Evolutionary conservation across 805 yeast species (phyloP), one percentile per base, ranked within the genome.

Genomic region (Saccharomycopsis fodiens): DNA sequence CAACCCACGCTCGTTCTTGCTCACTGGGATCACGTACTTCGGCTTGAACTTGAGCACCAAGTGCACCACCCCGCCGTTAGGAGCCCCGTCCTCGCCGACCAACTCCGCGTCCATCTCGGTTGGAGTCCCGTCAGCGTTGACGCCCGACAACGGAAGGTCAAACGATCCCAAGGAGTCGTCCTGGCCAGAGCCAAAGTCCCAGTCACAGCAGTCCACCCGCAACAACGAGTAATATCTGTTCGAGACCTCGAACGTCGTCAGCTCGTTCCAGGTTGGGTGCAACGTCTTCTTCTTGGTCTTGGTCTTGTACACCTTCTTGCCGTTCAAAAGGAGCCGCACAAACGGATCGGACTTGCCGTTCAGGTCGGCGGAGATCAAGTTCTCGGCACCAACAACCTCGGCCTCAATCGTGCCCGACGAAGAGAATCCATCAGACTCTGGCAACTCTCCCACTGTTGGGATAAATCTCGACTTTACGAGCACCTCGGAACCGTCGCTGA

Each of bases 291-390:
- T 93, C 50, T 76, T 69, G 23, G 81, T 81, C 64, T 85, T 82
- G 31, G 96, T 76, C 68, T 86, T 87, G 29, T 65, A 60, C 25
- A 76, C 76, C 44, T 72, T 72, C 13, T 68, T 69, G 35, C 81
- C 81, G 63, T 89, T 79, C 56, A 86, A 59, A 57, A 71, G 79
- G 52, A 87, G 72, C 56, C 79, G 75, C 49, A 79, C 72, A 61
- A 79, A 91, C 45, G 99, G 99, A 65, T 93, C 99, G 2, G 96
- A 86, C 60, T 84, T 83, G 42, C 97, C 97, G 55, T 82, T 82
- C 25, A 85, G 69, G 64, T 93, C 99, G n/a, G 89, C 94, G 12
- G 96, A 73, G 34, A 82, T 77, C 48, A 93, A 70, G 42, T 76
- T 75, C 13, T 72, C 72, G 2, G 93, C 97, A 41, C 70, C 68